Evolutionary conservation across 1,139 yeast species (phyloP).

Genomic region (Geotrichum reessii): DNA sequence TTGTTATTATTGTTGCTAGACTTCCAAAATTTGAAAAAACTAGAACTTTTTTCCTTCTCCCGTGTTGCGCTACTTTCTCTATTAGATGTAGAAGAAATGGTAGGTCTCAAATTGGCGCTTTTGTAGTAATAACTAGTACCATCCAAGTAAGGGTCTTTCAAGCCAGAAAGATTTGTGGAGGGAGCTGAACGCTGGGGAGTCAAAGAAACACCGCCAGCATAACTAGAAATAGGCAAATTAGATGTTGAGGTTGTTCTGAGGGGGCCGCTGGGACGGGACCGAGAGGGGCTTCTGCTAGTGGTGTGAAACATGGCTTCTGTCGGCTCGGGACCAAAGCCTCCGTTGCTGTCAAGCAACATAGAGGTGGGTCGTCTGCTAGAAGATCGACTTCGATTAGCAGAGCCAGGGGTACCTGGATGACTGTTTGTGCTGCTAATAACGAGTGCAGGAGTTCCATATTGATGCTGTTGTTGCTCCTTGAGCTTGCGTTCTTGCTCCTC

Average conservation of each 20-base stretch:
- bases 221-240: not conserved
- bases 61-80: slow-evolving; percentile 4
- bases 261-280: not conserved
- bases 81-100: not conserved
- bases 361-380: not conserved
- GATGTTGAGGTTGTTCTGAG: not conserved
- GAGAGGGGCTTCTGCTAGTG: not conserved
- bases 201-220: not conserved
- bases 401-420: not conserved
- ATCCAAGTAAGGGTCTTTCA: slow-evolving; percentile 5
- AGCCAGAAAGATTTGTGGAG: not conserved
- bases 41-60: slow-evolving; percentile 1
- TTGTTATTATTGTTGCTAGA: not conserved
- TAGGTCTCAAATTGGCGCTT: not conserved
- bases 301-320: not conserved
- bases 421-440: not conserved
- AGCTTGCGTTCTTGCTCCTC: not conserved
- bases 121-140: slow-evolving; percentile 6
- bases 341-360: slow-evolving; percentile 1
- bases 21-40: not conserved
- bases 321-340: not conserved
- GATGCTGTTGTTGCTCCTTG: not conserved
- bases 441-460: not conserved
- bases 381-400: not conserved
- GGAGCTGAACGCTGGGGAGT: slow-evolving; percentile 9